Evolutionary conservation across 441 rosid genomes (phyloP), one percentile per base, ranked within the genome.

Genomic region (Gossypium lobatum): DNA sequence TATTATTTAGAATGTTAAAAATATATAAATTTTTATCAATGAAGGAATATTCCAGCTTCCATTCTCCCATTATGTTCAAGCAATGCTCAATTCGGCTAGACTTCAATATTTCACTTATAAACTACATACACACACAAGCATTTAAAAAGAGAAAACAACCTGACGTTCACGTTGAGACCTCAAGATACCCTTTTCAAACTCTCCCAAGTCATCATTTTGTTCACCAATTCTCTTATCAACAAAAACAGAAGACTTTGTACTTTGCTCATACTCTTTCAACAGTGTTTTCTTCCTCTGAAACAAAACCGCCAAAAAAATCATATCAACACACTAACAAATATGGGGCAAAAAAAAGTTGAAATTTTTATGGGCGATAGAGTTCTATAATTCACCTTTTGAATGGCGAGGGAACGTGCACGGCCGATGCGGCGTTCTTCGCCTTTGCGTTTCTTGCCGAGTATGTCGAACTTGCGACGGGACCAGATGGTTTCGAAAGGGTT

Each of bases 181-280:
- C 80, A 93, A 82, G 7, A 95, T 81, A 75, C 76, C 97, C 80
- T 93, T 95, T 28, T 91, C 97, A 65, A 91, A 93, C 60, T 93
- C 96, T 1, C 77, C 92, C 37, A 95, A 85, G 70, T 83, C 91
- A 37, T 86, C 88, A 62, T 91, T 79, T 4, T 81, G 81, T 78
- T 93, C 97, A 64, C 96, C 98, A 17, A 95, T 93, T 77, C 97
- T 87, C 78, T 88, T 92, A 78, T 93, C 98, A 25, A 88, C 68
- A 59, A 91, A 89, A 42, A 82, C 80, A 3, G 96, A 88, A 13
- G 97, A 74, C 82, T 91, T 95, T 64, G 80, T 75, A 13, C 92
- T 89, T 81, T 83, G 88, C 81, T 92, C 85, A 45, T 92, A 95
- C 84, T 95, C 64, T 78, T 90, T 92, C 74, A 87, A 77, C 79